Percentiles rank a stretch among this genome's conserved stretches.
phyloP scores from a whole-genome alignment of 192 early-diverging fungal species.

The Backusella australiensis region DNA sequence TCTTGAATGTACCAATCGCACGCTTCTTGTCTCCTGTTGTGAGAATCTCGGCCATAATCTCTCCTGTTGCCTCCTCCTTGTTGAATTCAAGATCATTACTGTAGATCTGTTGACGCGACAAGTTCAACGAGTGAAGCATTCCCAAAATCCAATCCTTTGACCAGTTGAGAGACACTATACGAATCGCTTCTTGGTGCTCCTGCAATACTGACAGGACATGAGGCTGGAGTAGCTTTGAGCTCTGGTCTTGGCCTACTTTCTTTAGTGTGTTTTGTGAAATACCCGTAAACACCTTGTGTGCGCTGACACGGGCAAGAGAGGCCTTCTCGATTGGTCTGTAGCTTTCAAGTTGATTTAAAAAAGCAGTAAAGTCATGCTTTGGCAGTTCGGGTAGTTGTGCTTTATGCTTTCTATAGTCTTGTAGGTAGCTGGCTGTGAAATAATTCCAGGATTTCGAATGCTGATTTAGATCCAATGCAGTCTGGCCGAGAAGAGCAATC shows the following conservation, averaged over 20 bases:
- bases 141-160: constrained; percentile 35
- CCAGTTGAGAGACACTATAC: constrained; percentile 23
- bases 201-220: neutral
- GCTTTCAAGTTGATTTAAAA: neutral
- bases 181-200: neutral
- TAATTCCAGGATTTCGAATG: neutral
- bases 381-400: neutral
- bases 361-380: neutral
- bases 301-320: neutral
- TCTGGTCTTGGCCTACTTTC: neutral
- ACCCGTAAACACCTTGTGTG: constrained; percentile 10
- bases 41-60: constrained; percentile 11
- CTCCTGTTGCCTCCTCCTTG: constrained; percentile 4
- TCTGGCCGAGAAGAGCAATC: neutral
- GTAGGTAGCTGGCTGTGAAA: constrained; percentile 7
- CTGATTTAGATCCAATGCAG: neutral
- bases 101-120: neutral
- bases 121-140: neutral
- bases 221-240: neutral
- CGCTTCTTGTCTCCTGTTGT: constrained; percentile 13
- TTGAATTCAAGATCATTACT: constrained; percentile 18
- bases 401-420: neutral
- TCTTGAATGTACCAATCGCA: neutral
- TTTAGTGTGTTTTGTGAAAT: neutral
- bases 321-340: neutral